phyloP scores from a whole-genome alignment of 371 early-diverging fungal species.

The Saksenaea vasiformis region DNA sequence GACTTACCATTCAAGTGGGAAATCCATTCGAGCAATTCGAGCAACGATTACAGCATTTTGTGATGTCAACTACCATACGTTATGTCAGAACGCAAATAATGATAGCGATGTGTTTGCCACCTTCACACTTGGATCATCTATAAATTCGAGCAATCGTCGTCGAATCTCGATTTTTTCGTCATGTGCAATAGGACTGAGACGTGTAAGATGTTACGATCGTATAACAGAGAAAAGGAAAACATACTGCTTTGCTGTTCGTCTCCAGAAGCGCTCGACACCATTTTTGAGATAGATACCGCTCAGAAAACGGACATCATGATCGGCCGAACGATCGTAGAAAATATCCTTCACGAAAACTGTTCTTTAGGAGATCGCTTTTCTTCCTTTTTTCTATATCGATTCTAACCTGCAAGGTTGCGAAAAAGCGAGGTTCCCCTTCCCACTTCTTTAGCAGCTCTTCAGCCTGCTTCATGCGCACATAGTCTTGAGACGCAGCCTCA shows the following conservation, averaged over 20 bases:
- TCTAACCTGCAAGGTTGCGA: slow-evolving; percentile 72
- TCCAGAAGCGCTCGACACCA: slow-evolving; percentile 89
- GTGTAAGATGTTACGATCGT: slow-evolving; percentile 3
- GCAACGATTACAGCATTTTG: slow-evolving; percentile 76
- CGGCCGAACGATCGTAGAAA: slow-evolving; percentile 66
- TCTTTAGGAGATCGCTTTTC: not conserved
- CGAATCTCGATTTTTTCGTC: slow-evolving; percentile 75
- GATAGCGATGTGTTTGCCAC: slow-evolving; percentile 30
- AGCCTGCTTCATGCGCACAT: slow-evolving; percentile 62
- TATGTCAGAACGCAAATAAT: not conserved
- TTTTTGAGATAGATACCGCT: slow-evolving; percentile 86
- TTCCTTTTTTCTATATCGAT: not conserved
- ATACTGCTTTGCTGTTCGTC: slow-evolving; percentile 75
- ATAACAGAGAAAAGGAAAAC: not conserved
- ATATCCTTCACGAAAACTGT: slow-evolving; percentile 60
- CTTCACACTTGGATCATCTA: slow-evolving; percentile 71
- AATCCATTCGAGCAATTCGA: slow-evolving; percentile 81
- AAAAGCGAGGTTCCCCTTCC: slow-evolving; percentile 75
- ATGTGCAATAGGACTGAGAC: slow-evolving; percentile 58
- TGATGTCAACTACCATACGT: slow-evolving; percentile 59
- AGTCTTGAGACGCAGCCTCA: slow-evolving; percentile 74
- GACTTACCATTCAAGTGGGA: slow-evolving; percentile 78
- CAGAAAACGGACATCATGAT: slow-evolving; percentile 72
- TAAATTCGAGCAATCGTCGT: slow-evolving; percentile 51
- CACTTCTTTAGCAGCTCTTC: slow-evolving; percentile 75